phyloP scores from a whole-genome alignment of 2,329 filamentous ascomycete species.

The Diaporthe humulicola region DNA sequence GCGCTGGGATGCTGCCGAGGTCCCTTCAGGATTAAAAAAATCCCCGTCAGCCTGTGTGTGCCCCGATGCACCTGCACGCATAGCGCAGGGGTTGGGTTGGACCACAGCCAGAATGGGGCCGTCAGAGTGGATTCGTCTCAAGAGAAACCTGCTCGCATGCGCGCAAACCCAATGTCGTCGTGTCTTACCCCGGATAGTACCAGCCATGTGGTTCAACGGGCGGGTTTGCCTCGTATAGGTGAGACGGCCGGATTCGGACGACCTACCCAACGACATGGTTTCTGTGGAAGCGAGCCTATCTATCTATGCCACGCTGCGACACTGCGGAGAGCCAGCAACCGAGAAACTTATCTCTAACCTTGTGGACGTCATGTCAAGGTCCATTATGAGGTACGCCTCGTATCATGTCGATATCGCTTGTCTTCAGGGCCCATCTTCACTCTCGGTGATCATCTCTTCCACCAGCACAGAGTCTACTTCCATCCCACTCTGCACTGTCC shows the following conservation, averaged over 20 bases:
- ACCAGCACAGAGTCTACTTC: background rate
- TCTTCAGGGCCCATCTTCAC: slow-evolving; percentile 15
- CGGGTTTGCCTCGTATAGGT: slow-evolving; percentile 19
- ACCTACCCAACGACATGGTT: background rate
- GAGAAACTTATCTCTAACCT: slow-evolving; percentile 13
- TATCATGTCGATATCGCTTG: slow-evolving; percentile 9
- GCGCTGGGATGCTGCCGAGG: slow-evolving; percentile 16
- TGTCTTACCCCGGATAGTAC: slow-evolving; percentile 29
- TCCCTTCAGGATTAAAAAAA: background rate
- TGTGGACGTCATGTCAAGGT: background rate
- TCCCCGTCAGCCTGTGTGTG: background rate
- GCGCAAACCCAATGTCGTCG: background rate
- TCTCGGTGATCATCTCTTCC: background rate
- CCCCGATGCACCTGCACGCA: background rate
- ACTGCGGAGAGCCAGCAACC: slow-evolving; percentile 23
- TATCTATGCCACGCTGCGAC: slow-evolving; percentile 6
- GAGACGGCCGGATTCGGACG: slow-evolving; percentile 22
- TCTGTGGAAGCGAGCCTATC: slow-evolving; percentile 15
- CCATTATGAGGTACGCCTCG: slow-evolving; percentile 5
- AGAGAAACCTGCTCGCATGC: slow-evolving; percentile 17
- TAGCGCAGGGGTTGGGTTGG: slow-evolving; percentile 23
- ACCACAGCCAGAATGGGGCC: slow-evolving; percentile 5
- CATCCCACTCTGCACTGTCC: slow-evolving; percentile 13
- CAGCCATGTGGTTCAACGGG: slow-evolving; percentile 20
- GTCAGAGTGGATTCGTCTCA: slow-evolving; percentile 20